These are phyloP conservation scores for Pythium inflatum DNA, from an alignment of 352 stramenopile species.

Conservation along the genomic window DNA sequence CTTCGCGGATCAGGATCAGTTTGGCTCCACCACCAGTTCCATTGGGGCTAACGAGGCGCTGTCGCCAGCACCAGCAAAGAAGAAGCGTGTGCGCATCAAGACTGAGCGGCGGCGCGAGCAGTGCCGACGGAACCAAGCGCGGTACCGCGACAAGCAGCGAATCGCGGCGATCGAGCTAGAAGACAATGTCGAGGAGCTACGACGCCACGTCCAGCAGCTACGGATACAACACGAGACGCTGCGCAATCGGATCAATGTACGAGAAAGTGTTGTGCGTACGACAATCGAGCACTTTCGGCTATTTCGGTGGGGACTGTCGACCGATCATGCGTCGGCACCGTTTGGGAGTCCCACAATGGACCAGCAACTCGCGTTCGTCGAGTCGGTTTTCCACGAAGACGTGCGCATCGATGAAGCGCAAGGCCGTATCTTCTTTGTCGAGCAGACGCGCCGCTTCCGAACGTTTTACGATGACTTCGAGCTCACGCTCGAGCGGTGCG, in stretches of 20 bases:
- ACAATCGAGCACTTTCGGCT: slow-evolving; percentile 9
- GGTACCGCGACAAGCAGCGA: slow-evolving; percentile 42
- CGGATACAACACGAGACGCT: background rate
- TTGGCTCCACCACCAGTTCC: background rate
- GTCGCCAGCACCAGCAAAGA: slow-evolving; percentile 13
- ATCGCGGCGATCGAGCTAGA: background rate
- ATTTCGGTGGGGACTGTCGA: slow-evolving; percentile 5
- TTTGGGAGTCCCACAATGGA: background rate
- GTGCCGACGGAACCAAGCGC: slow-evolving; percentile 59
- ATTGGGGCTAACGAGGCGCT: background rate
- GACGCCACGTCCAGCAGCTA: slow-evolving; percentile 3
- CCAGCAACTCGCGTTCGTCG: slow-evolving; percentile 7
- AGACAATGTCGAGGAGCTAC: background rate
- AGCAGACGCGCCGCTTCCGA: slow-evolving; percentile 8
- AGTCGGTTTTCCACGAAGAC: background rate
- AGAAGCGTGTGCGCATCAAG: slow-evolving; percentile 46
- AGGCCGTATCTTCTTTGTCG: slow-evolving; percentile 3
- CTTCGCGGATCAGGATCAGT: too few relatives aligned
- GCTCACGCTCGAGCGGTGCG: background rate
- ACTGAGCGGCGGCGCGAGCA: slow-evolving; percentile 55
- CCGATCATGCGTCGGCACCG: background rate
- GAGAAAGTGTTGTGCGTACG: background rate
- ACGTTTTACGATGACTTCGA: background rate
- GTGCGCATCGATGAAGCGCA: slow-evolving; percentile 1
- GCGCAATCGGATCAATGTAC: background rate